Conservation (phyloP, 768 basidiomycete species). For the Calvatia gigantea region DNA sequence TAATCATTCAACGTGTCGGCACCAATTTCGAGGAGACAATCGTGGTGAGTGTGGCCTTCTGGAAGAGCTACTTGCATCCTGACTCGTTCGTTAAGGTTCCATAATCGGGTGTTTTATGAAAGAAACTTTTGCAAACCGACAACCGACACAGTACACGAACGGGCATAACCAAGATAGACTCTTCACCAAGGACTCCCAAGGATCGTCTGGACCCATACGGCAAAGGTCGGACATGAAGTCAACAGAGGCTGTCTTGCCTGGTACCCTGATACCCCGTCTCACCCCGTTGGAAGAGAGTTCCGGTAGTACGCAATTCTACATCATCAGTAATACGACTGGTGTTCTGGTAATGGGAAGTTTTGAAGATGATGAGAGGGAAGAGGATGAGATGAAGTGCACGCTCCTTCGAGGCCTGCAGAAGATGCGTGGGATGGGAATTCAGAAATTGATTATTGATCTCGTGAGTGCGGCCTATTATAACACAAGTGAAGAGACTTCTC, state of each 20-base stretch:
- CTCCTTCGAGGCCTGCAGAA: constrained; percentile 44
- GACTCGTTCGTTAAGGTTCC: constrained; percentile 34
- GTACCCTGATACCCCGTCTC: constrained; percentile 32
- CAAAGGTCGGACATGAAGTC: constrained; percentile 23
- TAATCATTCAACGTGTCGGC: constrained; percentile 44
- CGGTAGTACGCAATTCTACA: constrained; percentile 51
- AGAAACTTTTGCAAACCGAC: constrained; percentile 14
- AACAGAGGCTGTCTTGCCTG: constrained; percentile 40
- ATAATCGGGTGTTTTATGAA: not conserved
- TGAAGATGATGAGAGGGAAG: constrained; percentile 4
- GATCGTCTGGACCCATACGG: constrained; percentile 24
- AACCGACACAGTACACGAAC: constrained; percentile 47
- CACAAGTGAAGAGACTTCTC: not conserved
- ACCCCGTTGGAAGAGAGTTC: constrained; percentile 40
- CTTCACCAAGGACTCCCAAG: constrained; percentile 21
- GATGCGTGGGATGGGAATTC: constrained; percentile 45
- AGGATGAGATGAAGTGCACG: constrained; percentile 33
- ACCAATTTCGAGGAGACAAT: constrained; percentile 34
- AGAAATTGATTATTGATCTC: constrained; percentile 57
- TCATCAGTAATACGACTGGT: constrained; percentile 48
- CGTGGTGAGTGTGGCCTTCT: constrained; percentile 30
- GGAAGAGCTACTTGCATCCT: not conserved
- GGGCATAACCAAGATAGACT: constrained; percentile 34
- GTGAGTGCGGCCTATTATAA: no score
- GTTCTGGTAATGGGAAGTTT: constrained; percentile 59